phyloP scores from a whole-genome alignment of 495 filamentous ascomycete species.

The Neurospora discreta region DNA sequence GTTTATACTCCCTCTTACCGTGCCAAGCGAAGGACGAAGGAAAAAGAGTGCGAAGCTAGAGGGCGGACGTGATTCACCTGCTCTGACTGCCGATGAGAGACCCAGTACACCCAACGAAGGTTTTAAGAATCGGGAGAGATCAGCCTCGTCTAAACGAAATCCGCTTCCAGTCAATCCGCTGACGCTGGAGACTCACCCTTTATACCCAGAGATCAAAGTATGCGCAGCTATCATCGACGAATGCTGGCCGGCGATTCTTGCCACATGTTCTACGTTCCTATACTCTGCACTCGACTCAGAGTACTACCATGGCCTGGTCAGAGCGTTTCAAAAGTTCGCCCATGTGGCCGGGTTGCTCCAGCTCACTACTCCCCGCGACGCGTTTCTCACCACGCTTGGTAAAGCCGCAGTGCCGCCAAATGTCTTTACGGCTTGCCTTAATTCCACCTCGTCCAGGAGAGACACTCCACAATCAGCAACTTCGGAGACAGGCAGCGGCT shows the following conservation, averaged over 20 bases:
- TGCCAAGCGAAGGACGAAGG: constrained; percentile 48
- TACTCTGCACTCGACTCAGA: constrained; percentile 88
- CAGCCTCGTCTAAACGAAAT: constrained; percentile 41
- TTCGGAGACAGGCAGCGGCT: constrained; percentile 37
- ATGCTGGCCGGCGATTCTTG: constrained; percentile 93
- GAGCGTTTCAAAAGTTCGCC: constrained; percentile 89
- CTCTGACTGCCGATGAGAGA: constrained; percentile 23
- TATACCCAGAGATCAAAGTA: constrained; percentile 56
- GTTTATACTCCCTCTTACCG: constrained; percentile 81
- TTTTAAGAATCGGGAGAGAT: constrained; percentile 24
- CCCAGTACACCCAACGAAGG: constrained; percentile 2
- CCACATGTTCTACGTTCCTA: constrained; percentile 87
- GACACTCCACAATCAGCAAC: constrained; percentile 11
- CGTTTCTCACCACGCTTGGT: constrained; percentile 84
- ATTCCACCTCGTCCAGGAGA: constrained; percentile 25
- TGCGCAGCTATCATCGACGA: constrained; percentile 75
- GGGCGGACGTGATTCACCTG: constrained; percentile 32
- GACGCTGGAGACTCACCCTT: constrained; percentile 55
- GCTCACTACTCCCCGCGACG: constrained; percentile 78
- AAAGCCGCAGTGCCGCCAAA: constrained; percentile 84
- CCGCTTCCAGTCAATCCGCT: constrained; percentile 74
- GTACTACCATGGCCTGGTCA: constrained; percentile 85
- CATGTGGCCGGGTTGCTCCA: constrained; percentile 86
- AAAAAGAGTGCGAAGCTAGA: constrained; percentile 39
- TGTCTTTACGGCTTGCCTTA: constrained; percentile 51